Evolutionary conservation across 2,329 filamentous ascomycete genomes (phyloP), one percentile per base, ranked within the genome.

Genomic region (Fusarium brachygibbosum): DNA sequence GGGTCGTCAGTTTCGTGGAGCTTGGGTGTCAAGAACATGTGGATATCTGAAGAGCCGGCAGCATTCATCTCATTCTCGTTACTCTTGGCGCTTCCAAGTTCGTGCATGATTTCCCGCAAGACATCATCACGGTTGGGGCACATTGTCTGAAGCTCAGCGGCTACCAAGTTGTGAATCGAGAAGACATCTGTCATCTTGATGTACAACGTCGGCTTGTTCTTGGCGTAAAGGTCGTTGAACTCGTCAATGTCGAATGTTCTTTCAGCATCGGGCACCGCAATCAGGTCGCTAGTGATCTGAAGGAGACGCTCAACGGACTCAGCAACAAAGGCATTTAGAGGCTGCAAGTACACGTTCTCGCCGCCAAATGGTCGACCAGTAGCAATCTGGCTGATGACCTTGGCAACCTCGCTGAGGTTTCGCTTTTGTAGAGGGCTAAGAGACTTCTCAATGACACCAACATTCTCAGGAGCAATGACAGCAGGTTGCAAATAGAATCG

Each of bases 111-210:
- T 80, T 98, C 96, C 62, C 93, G 92, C 58, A 99, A 86, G 63
- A 94, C 87, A 77, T 99, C 96, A 71, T 98, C 95, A 34, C 92
- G 89, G 65, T 84, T 87, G 2, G 93, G 91, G 73, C 93, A 97
- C 64, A 98, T 90, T 59, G 85, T 85, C 7, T 90, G 83, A 49
- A 98, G 87, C 73, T 98, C 93, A 25, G 90, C 86, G 5, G 93
- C 90, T 56, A 98, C 87, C 23, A 98, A 86, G 68, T 91, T 93
- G 81, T 99, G 97, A 62, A 99, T 95, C 49, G 95, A 93, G 78
- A 99, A 98, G 59, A 99, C 94, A 78, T 99, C 96, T 17, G 92
- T 88, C 88, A 99, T 95, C 82, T 99, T 99, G 84, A 99, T 97
- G 83, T 98, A 99, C n/a, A 99, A 85, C 0, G 95, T 98, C 9